Base-by-base conservation (phyloP, 2,329 filamentous ascomycete species). In the Ramularia endophylla region DNA sequence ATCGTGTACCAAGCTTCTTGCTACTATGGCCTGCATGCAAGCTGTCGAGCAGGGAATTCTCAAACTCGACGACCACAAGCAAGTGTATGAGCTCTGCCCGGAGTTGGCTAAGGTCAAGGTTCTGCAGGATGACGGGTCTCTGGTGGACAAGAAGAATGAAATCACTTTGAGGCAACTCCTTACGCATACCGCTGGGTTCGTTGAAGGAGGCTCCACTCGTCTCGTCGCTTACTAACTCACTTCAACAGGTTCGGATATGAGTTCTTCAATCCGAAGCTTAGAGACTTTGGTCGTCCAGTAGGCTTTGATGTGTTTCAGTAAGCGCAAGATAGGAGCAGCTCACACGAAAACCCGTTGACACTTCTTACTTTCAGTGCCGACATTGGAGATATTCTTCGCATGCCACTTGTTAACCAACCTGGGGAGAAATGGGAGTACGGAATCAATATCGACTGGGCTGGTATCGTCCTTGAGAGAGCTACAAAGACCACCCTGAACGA, bases 361-460 rank as follows among this genome's bases (percentile, higher is more conserved):
- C 22, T 25, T 25, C 22, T 11, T 25, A 6, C 22, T 11, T 25
- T 19, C 16, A 12, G n/a, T 27, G 19, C 40, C 36, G 36, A 46
- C 16, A 32, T 13, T 6, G 18, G 4, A 22, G 78, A 77, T 17
- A 64, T 81, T 31, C 53, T 70, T 27, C 56, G 62, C 9, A 58
- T 62, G 42, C 75, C 80, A 1, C 59, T 85, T 12, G 57, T 83
- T 1, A 78, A 80, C 48, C 78, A 85, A 48, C 81, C 81, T 0
- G 80, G 80, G 0, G 69, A 73, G 17, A 65, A 65, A 3, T 85
- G 77, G 75, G 69, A 77, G 42, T 83, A 84, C 32, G 62, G 63
- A 1, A 62, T 66, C 53, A 44, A 64, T 47, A 65, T 72, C 38
- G 71, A 74, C 55, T 73, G 69, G 69, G 69, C 70, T 1, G 71